Conservation (phyloP, 768 basidiomycete genomes). For the Trametes cingulata region DNA sequence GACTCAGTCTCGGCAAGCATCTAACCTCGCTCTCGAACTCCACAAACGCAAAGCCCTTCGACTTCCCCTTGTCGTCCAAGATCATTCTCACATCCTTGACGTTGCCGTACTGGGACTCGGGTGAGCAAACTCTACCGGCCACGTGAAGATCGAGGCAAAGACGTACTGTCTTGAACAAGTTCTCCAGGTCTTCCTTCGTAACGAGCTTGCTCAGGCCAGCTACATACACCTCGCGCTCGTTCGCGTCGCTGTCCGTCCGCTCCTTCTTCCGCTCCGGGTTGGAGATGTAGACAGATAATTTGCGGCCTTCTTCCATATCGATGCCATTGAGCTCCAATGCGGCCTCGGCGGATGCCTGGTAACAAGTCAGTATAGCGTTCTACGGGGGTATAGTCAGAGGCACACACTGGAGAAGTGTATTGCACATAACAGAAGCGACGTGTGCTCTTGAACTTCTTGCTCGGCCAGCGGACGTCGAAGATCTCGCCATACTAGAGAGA, state of each 20-base stretch:
- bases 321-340: constrained; percentile 80
- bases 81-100: constrained; percentile 83
- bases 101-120: constrained; percentile 63
- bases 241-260: constrained; percentile 84
- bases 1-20: background rate
- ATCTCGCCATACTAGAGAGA: constrained; percentile 75
- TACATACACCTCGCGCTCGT: constrained; percentile 85
- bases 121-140: background rate
- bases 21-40: constrained; percentile 85
- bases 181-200: constrained; percentile 74
- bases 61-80: constrained; percentile 64
- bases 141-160: background rate
- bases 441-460: constrained; percentile 91
- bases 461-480: constrained; percentile 97
- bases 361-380: background rate
- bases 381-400: background rate
- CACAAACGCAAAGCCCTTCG: constrained; percentile 89
- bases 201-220: constrained; percentile 81
- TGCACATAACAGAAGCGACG: constrained; percentile 95
- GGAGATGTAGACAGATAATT: constrained; percentile 80
- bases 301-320: constrained; percentile 68
- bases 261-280: constrained; percentile 89
- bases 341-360: constrained; percentile 63
- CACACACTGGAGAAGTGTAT: constrained; percentile 76
- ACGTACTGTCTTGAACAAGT: constrained; percentile 75